Conservation (phyloP, 2,329 filamentous ascomycete species). For the Trichoderma sp. region DNA sequence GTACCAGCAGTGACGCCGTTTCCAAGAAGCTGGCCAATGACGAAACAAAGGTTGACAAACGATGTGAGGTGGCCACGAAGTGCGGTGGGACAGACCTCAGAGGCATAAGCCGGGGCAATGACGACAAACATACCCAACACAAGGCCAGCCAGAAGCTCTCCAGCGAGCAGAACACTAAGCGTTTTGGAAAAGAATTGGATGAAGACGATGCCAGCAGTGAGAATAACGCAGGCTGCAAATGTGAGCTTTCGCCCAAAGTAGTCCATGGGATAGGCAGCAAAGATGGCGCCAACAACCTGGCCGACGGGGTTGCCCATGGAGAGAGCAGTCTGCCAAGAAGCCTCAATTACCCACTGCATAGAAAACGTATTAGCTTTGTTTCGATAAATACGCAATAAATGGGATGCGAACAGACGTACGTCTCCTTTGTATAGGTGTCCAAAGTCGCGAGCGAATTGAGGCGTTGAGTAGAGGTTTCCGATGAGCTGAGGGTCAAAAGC, state of each 20-base stretch:
- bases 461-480: constrained; percentile 61
- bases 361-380: neutral
- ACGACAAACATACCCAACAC: constrained; percentile 48
- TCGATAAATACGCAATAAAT: no score
- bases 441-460: constrained; percentile 59
- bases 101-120: constrained; percentile 46
- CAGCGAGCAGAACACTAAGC: constrained; percentile 45
- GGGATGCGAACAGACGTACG: constrained; percentile 21
- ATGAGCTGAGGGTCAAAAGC: constrained; percentile 67
- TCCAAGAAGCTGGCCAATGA: constrained; percentile 43
- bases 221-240: constrained; percentile 50
- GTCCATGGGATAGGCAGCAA: constrained; percentile 48
- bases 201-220: constrained; percentile 36
- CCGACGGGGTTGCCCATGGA: constrained; percentile 59
- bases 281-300: constrained; percentile 57
- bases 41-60: constrained; percentile 48
- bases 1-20: constrained; percentile 30
- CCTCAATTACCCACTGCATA: constrained; percentile 41
- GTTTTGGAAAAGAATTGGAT: constrained; percentile 39
- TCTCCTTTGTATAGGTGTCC: constrained; percentile 50
- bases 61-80: constrained; percentile 46
- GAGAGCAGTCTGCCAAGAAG: constrained; percentile 50
- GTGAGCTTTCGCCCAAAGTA: constrained; percentile 46
- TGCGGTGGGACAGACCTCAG: constrained; percentile 46
- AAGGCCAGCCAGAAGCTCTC: constrained; percentile 49